Percentiles rank a stretch among this genome's conserved stretches.
These are phyloP conservation scores for Scutellaria baicalensis DNA, from an alignment of 257 asterid genomes.

Conservation along the genomic window DNA sequence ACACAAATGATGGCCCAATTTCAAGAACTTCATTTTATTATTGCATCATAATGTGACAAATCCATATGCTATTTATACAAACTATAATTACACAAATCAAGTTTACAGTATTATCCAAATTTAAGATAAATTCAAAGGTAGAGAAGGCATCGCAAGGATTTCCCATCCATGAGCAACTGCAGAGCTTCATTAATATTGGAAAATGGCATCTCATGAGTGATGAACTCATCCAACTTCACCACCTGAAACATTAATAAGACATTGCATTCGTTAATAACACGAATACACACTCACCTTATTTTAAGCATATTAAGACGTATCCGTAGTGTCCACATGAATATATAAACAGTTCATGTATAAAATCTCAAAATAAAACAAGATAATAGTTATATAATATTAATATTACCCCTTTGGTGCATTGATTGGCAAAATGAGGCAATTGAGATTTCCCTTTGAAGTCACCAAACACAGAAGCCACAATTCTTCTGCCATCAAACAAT, in stretches of 20 bases:
- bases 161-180: slow-evolving; percentile 62
- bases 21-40: background rate
- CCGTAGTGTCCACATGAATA: no score
- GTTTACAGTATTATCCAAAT: background rate
- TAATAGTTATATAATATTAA: no score
- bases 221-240: slow-evolving; percentile 81
- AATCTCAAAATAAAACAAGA: no score
- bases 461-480: slow-evolving; percentile 71
- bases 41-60: no score
- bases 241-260: slow-evolving; percentile 28
- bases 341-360: no score
- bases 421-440: slow-evolving; percentile 56
- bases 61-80: background rate
- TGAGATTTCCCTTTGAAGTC: slow-evolving; percentile 90
- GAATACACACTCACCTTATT: background rate
- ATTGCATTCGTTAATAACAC: background rate
- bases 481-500: slow-evolving; percentile 74
- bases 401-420: slow-evolving; percentile 66
- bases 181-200: slow-evolving; percentile 63
- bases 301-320: no score
- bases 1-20: background rate
- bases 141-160: slow-evolving; percentile 79
- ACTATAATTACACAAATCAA: no score
- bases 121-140: slow-evolving; percentile 26
- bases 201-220: slow-evolving; percentile 74